Evolutionary conservation across 2,329 filamentous ascomycete species (phyloP).

Genomic region (Xylaria sp.): DNA sequence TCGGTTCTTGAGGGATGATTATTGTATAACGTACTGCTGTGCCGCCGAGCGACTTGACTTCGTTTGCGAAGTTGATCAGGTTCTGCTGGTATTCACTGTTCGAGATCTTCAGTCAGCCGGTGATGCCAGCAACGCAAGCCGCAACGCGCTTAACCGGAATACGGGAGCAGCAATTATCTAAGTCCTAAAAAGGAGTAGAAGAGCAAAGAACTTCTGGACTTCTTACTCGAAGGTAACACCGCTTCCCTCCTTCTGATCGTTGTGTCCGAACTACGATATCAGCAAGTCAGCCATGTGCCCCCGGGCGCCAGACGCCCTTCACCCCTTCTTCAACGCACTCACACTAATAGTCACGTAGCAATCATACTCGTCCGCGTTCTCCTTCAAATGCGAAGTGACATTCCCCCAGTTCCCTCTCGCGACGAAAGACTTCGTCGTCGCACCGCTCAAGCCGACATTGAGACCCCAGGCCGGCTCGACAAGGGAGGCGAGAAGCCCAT

Average conservation of each 20-base stretch:
- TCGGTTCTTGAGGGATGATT: background rate
- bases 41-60: conserved; percentile 56
- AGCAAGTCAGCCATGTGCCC: background rate
- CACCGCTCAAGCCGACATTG: conserved; percentile 66
- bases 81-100: conserved; percentile 32
- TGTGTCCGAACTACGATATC: conserved; percentile 65
- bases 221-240: conserved; percentile 59
- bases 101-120: background rate
- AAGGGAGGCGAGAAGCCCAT: conserved; percentile 65
- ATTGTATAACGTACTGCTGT: conserved; percentile 50
- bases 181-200: background rate
- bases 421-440: conserved; percentile 66
- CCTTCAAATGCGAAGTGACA: conserved; percentile 56
- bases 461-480: conserved; percentile 58
- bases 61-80: conserved; percentile 53
- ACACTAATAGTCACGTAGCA: conserved; percentile 62
- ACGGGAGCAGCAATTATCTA: background rate
- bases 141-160: background rate
- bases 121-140: background rate
- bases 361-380: conserved; percentile 51
- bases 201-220: background rate
- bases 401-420: conserved; percentile 62
- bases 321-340: background rate
- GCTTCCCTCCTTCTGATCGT: conserved; percentile 64
- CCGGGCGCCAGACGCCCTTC: background rate